Base-by-base conservation (phyloP, 352 stramenopile genomes). In the Pythium brachiatum region DNA sequence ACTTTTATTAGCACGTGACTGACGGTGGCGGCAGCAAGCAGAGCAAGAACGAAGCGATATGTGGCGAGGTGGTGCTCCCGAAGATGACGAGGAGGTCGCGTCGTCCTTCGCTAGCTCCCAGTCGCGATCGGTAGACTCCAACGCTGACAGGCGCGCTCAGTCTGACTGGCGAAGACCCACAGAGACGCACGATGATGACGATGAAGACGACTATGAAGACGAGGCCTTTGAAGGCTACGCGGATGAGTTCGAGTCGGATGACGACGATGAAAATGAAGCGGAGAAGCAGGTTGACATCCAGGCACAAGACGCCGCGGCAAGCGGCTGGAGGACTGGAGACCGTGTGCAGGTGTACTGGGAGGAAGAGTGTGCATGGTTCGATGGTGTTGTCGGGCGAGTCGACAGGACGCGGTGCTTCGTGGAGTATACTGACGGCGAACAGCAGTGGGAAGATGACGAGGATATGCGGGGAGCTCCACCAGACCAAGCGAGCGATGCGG, bases 151-250 rank as follows among this genome's bases (percentile, higher is more conserved):
- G 1, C 41, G 26, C 18, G 7, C 18, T 20, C 41, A 18, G 4
- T 12, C 20, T 26, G 39, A 20, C 4, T 20, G 21, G 39, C 18
- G 39, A 47, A 20, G 16, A 8, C 18, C 3, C 1, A 1, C 7
- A 46, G 39, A 25, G 9, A n/a, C 39, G 18, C 39, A 18, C 20
- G 53, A 64, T 0, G 32, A 57, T 25, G 23, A 27, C 15, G 52
- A 48, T 1, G 51, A 54, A 2, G 56, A 58, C 15, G 52, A 31
- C 18, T 86, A 81, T 58, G 68, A 73, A 18, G 64, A 79, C 13
- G 73, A 84, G 9, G 68, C 62, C 7, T 84, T 83, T 26, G 76
- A 83, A 31, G 64, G 72, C 5, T 88, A 88, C 62, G 83, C 76
- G 31, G 73, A 82, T 44, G 69, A 72, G 26, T 86, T 86, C 29